A percentile compares a stretch with the other conserved stretches of the same genome.
Evolutionary conservation across 768 basidiomycete genomes (phyloP).

Genomic region (Calocera viscosa): DNA sequence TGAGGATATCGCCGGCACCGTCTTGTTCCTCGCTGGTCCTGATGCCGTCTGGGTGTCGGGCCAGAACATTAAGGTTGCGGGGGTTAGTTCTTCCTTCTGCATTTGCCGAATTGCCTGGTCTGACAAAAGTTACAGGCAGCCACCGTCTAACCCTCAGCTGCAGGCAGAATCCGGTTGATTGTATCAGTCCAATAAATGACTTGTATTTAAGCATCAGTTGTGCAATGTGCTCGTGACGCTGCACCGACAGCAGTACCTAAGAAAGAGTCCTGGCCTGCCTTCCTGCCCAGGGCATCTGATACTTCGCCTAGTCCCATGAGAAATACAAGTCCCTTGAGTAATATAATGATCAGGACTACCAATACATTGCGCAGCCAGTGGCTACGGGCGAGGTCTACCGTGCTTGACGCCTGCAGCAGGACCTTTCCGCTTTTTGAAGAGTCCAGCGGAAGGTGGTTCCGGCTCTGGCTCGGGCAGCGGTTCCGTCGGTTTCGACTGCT

Average conservation of each 20-base stretch:
- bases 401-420: not conserved
- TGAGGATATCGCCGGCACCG: slow-evolving; percentile 1
- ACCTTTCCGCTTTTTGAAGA: slow-evolving; percentile 31
- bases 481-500: slow-evolving; percentile 10
- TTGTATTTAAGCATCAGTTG: no score
- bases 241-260: no score
- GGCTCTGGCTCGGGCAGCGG: slow-evolving; percentile 5
- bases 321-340: no score
- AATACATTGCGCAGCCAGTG: no score
- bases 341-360: no score
- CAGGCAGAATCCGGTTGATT: no score
- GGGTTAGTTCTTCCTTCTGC: slow-evolving; percentile 26
- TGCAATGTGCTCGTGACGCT: no score
- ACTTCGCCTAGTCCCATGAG: no score
- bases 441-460: slow-evolving; percentile 10
- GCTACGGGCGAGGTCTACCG: slow-evolving; percentile 2
- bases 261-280: no score
- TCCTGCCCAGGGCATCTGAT: no score
- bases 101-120: not conserved
- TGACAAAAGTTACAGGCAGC: not conserved
- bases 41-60: slow-evolving; percentile 49
- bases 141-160: not conserved
- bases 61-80: slow-evolving; percentile 45
- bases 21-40: slow-evolving; percentile 37
- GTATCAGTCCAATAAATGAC: no score